Evolutionary conservation across 1,284 basidiomycete genomes (phyloP).

Genomic region (Leccinum subrobustum): DNA sequence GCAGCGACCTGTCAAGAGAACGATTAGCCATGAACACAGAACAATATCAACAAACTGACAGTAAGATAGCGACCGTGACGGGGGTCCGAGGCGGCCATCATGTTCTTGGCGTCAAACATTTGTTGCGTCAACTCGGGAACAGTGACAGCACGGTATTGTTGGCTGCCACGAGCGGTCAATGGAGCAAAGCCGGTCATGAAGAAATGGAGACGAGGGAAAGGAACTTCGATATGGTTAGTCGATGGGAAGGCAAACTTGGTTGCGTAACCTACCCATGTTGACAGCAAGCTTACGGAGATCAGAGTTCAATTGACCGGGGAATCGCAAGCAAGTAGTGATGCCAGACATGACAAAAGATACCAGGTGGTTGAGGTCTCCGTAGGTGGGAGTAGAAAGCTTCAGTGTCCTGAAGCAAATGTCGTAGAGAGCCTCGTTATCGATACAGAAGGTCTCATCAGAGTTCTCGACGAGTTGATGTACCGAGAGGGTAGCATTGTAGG

Average conservation of each 20-base stretch:
- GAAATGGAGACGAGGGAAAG: slow-evolving; percentile 99
- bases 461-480: slow-evolving; percentile 96
- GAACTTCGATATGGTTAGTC: slow-evolving; percentile 49
- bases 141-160: slow-evolving; percentile 92
- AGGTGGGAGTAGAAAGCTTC: slow-evolving; percentile 91
- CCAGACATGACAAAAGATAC: slow-evolving; percentile 99
- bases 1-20: slow-evolving; percentile 72
- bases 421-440: slow-evolving; percentile 98
- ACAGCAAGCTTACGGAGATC: slow-evolving; percentile 96
- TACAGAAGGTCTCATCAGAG: slow-evolving; percentile 94
- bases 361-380: slow-evolving; percentile 96
- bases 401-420: slow-evolving; percentile 98
- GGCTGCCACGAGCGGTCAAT: slow-evolving; percentile 89
- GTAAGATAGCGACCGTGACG: slow-evolving; percentile 94
- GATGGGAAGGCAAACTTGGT: neutral
- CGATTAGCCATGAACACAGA: neutral
- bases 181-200: slow-evolving; percentile 99
- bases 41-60: slow-evolving; percentile 39
- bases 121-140: slow-evolving; percentile 96
- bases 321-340: slow-evolving; percentile 92
- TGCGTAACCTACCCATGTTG: slow-evolving; percentile 83
- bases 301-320: slow-evolving; percentile 99
- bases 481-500: slow-evolving; percentile 94
- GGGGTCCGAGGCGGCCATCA: slow-evolving; percentile 97
- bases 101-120: slow-evolving; percentile 99